Conservation (phyloP, 805 yeast species). For the Candida krabiensis region DNA sequence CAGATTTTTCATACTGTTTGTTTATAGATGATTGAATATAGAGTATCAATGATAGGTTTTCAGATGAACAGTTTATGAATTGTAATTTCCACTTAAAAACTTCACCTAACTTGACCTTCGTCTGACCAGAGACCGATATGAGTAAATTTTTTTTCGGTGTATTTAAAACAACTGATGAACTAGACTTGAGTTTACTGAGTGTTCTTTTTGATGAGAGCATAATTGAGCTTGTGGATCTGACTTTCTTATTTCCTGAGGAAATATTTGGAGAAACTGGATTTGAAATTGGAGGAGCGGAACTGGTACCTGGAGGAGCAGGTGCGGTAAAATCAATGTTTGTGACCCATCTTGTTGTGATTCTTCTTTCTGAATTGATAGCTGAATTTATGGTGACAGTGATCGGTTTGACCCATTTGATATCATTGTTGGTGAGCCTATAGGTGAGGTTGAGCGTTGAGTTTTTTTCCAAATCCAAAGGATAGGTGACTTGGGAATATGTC, state of each 20-base stretch:
- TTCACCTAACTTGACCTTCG: conserved; percentile 59
- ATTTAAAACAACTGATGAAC: conserved; percentile 23
- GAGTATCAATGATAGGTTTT: conserved; percentile 52
- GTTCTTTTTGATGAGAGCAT: conserved; percentile 22
- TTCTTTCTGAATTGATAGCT: conserved; percentile 16
- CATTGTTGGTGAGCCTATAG: conserved; percentile 28
- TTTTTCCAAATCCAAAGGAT: conserved; percentile 31
- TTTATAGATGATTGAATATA: conserved; percentile 38
- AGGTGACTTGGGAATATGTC: conserved; percentile 20
- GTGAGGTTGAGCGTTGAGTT: conserved; percentile 23
- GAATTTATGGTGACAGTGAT: conserved; percentile 24
- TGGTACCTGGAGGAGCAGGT: conserved; percentile 3
- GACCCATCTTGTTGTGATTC: conserved; percentile 36
- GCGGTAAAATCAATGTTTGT: conserved; percentile 36
- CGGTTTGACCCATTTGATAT: conserved; percentile 27
- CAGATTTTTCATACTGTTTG: conserved; percentile 36
- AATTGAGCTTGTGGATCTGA: conserved; percentile 18
- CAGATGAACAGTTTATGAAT: conserved; percentile 59
- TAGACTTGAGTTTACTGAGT: conserved; percentile 19
- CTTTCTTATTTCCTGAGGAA: conserved; percentile 6
- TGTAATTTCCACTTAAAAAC: conserved; percentile 63
- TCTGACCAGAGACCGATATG: conserved; percentile 62
- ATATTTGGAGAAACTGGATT: conserved; percentile 27
- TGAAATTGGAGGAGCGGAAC: conserved; percentile 4
- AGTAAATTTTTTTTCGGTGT: conserved; percentile 35